phyloP scores from a whole-genome alignment of 2,329 filamentous ascomycete species.

The Chrysoporthe cubensis region DNA sequence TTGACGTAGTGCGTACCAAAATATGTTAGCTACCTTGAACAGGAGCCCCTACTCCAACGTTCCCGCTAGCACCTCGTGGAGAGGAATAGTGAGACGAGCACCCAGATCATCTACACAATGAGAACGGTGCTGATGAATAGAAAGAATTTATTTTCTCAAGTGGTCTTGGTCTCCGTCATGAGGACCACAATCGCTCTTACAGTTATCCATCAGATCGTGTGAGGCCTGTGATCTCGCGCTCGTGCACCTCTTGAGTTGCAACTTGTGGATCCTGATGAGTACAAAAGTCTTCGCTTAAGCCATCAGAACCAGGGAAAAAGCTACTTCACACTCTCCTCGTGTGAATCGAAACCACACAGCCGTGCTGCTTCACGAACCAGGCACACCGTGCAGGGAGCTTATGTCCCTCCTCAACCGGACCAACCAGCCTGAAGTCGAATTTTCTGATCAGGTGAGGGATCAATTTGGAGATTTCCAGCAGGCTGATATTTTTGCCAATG shows the following conservation, averaged over 20 bases:
- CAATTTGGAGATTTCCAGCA: constrained; percentile 26
- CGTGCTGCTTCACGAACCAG: constrained; percentile 22
- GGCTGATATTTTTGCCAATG: constrained; percentile 38
- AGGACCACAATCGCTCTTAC: neutral
- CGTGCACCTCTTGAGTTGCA: neutral
- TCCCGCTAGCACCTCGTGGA: too few relatives aligned
- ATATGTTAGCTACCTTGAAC: too few relatives aligned
- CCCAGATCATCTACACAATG: too few relatives aligned
- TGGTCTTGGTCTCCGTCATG: neutral
- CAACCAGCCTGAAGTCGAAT: constrained; percentile 16
- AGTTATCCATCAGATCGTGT: neutral
- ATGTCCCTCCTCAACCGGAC: neutral
- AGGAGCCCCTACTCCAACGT: too few relatives aligned
- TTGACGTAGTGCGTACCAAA: too few relatives aligned
- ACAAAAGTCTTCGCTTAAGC: neutral
- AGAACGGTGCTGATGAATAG: too few relatives aligned
- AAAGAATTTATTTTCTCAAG: neutral
- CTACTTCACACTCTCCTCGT: neutral
- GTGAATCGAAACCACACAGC: neutral
- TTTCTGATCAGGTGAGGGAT: constrained; percentile 22
- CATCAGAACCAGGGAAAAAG: neutral
- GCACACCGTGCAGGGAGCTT: constrained; percentile 10
- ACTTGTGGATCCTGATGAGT: neutral
- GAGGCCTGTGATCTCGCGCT: neutral
- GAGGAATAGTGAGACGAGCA: too few relatives aligned